phyloP scores from a whole-genome alignment of 2,329 filamentous ascomycete genomes.

The Zasmidium angulare region DNA sequence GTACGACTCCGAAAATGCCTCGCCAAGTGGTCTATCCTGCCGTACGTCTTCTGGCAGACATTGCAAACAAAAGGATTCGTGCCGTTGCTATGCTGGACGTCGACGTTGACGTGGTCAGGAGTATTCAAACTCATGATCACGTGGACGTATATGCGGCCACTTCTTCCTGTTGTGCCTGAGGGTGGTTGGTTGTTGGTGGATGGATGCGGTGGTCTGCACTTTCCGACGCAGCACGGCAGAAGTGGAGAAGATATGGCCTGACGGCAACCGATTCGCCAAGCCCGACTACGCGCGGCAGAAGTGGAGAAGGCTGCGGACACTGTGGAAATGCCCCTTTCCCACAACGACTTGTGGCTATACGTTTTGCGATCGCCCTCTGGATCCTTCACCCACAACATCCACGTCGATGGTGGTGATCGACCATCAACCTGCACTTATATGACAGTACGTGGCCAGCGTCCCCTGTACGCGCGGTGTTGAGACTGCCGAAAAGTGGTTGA shows the following conservation, averaged over 20 bases:
- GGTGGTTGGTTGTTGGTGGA: background rate
- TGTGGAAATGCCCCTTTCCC: background rate
- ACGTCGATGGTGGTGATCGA: background rate
- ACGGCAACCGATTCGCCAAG: background rate
- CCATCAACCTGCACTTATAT: background rate
- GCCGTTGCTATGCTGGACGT: background rate
- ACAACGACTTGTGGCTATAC: background rate
- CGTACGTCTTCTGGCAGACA: slow-evolving; percentile 24
- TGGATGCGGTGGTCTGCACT: background rate
- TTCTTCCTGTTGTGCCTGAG: background rate
- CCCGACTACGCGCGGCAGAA: background rate
- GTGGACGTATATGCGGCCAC: background rate
- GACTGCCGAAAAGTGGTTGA: background rate
- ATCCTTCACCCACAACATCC: background rate
- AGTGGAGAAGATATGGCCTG: background rate
- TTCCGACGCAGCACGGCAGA: background rate
- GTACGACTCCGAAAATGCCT: slow-evolving; percentile 24
- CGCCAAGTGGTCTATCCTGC: slow-evolving; percentile 22
- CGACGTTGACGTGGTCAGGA: background rate
- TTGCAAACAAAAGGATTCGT: slow-evolving; percentile 23
- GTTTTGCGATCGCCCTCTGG: background rate
- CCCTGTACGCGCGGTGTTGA: background rate
- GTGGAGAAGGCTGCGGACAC: background rate
- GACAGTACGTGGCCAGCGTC: background rate
- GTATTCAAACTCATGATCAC: background rate